Evolutionary conservation across 305 asterid species (phyloP), one percentile per base, ranked within the genome.

Genomic region (Nicotiana rustica): DNA sequence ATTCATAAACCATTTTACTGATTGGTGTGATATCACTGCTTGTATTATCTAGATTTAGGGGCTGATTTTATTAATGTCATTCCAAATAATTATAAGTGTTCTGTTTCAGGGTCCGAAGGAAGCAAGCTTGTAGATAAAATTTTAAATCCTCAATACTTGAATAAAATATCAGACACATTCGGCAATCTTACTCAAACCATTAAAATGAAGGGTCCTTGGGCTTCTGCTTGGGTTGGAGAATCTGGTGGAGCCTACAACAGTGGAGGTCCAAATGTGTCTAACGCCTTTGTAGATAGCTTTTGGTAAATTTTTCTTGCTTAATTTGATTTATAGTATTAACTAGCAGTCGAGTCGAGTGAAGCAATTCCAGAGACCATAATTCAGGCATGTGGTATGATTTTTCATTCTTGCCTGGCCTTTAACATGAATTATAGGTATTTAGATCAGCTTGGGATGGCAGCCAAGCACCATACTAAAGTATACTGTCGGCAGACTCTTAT

Each of bases 361-460:
- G 15, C 65, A 52, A 3, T 75, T 73, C 62, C 21, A 21, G n/a
- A 47, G 14, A 29, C 65, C 41, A 65, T 29, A 65, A 5, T 29
- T 65, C 18, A 29, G 18, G 70, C 70, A 29, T 36, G 4, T 29
- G 4, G 0, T 29, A 29, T 64, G n/a, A 4, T 64, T 64, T 59
- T 64, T 25, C 41, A 29, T 65, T 29, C 3, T 0, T 65, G 18
- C 1, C 18, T 65, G 9, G 10, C n/a, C 29, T 14, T 44, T 62
- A 59, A 80, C 18, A 41, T 80, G 79, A 67, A 83, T 80, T 84
- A 59, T 86, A 96, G 99, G 99, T 94, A 96, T 85, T 88, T 94
- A 66, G 99, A 96, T 91, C 97, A 94, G 89, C 98, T 96, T 71
- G 99, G 97, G 44, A 87, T 94, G 98, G 99, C 99, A 44, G 99